phyloP scores from a whole-genome alignment of 2,329 filamentous ascomycete species.

The Cladosporium sp. region DNA sequence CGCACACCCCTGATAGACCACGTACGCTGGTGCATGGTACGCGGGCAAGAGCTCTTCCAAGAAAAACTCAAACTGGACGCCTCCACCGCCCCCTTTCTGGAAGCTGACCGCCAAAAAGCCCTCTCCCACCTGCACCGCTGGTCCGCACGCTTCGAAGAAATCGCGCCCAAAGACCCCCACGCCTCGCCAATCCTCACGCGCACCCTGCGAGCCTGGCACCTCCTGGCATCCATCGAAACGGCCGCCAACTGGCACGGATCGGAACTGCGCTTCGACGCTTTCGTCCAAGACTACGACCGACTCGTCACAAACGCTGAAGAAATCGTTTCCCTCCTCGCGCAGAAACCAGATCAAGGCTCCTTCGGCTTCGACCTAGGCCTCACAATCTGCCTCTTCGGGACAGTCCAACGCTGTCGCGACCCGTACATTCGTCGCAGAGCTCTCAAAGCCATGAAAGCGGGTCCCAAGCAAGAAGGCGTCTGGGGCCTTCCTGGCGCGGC shows the following conservation, averaged over 20 bases:
- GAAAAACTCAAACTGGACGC: too few species aligned
- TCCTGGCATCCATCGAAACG: conserved; percentile 9
- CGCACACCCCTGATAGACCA: conserved; percentile 15
- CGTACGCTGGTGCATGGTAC: neutral
- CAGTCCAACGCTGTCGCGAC: conserved; percentile 17
- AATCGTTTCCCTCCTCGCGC: conserved; percentile 4
- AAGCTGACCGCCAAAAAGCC: neutral
- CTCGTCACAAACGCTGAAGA: conserved; percentile 14
- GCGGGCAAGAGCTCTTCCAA: neutral
- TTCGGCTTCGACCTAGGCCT: conserved; percentile 20
- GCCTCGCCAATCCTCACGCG: conserved; percentile 3
- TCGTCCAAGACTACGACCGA: conserved; percentile 5
- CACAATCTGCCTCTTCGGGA: conserved; percentile 13
- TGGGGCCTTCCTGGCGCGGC: conserved; percentile 19
- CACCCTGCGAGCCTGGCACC: conserved; percentile 16
- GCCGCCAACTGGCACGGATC: conserved; percentile 1
- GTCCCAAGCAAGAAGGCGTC: conserved; percentile 19
- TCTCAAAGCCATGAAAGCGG: conserved; percentile 12
- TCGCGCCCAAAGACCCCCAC: neutral
- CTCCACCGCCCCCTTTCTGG: neutral
- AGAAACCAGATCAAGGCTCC: neutral
- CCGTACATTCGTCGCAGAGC: conserved; percentile 17
- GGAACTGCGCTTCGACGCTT: conserved; percentile 11
- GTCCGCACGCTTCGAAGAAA: conserved; percentile 14
- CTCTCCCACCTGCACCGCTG: conserved; percentile 10